These are phyloP conservation scores for Capronia epimyces DNA, from an alignment of 2,329 filamentous ascomycete genomes.

Conservation along the genomic window DNA sequence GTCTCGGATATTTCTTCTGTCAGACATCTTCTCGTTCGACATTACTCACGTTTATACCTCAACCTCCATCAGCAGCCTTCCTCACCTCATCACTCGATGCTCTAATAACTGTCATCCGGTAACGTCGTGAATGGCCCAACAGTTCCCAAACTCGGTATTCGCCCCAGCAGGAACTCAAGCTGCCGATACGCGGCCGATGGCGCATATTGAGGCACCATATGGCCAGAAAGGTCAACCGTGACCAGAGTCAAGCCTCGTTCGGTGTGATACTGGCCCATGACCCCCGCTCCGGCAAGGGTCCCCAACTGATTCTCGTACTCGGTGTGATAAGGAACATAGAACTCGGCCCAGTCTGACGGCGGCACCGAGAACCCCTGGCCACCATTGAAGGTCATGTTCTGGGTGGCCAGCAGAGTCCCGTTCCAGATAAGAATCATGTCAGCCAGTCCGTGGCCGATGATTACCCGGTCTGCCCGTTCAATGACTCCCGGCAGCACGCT, in stretches of 20 bases:
- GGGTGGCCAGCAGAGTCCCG: constrained; percentile 65
- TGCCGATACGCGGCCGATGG: constrained; percentile 54
- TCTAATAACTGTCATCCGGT: constrained; percentile 22
- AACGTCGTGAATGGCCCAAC: constrained; percentile 27
- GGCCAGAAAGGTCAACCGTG: constrained; percentile 58
- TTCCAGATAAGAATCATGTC: constrained; percentile 65
- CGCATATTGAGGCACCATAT: constrained; percentile 47
- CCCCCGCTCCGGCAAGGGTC: constrained; percentile 56
- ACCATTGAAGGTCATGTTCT: constrained; percentile 78
- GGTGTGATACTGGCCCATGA: constrained; percentile 64
- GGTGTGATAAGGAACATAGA: constrained; percentile 63
- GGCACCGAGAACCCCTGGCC: constrained; percentile 60
- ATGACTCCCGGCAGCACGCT: constrained; percentile 64
- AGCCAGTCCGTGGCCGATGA: constrained; percentile 66
- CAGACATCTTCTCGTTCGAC: no score
- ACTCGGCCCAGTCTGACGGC: constrained; percentile 51
- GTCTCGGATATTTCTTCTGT: no score
- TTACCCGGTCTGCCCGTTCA: constrained; percentile 64
- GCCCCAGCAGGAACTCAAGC: constrained; percentile 65
- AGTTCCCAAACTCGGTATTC: constrained; percentile 51
- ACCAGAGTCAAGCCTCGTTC: constrained; percentile 73
- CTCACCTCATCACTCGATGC: not conserved
- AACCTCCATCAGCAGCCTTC: not conserved
- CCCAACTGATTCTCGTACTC: constrained; percentile 38
- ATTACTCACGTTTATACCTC: no score